phyloP scores from a whole-genome alignment of 75 land plant genomes.

The Cunninghamia lanceolata region DNA sequence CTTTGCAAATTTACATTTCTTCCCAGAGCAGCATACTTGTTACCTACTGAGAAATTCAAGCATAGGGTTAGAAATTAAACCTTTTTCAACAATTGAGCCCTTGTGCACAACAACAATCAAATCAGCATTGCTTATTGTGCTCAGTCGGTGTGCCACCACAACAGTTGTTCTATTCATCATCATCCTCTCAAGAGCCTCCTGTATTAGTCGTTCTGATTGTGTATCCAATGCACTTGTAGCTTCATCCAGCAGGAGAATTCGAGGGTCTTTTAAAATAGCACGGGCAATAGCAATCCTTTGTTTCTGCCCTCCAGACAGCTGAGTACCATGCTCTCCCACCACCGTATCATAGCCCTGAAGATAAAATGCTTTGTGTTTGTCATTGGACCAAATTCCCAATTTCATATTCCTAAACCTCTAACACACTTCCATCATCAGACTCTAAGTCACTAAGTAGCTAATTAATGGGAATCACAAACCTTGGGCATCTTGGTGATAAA shows the following conservation, averaged over 20 bases:
- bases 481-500: constrained; percentile 22
- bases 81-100: constrained; percentile 26
- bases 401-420: constrained; percentile 63
- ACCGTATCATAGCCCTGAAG: constrained; percentile 31
- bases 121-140: constrained; percentile 35
- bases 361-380: background rate
- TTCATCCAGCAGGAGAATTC: constrained; percentile 43
- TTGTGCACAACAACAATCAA: constrained; percentile 38
- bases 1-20: no score
- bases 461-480: background rate
- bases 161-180: constrained; percentile 43
- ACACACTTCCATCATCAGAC: background rate
- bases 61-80: background rate
- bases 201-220: constrained; percentile 34
- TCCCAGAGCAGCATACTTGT: no score
- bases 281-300: constrained; percentile 43
- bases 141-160: constrained; percentile 44
- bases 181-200: constrained; percentile 37
- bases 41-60: background rate
- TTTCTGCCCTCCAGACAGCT: no score
- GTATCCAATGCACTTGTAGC: constrained; percentile 51
- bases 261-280: constrained; percentile 47
- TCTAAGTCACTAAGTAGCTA: background rate
- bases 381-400: background rate
- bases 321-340: constrained; percentile 44